Base-by-base conservation (phyloP, 163 green algal species). In the Chlamydomonas reinhardtii region DNA sequence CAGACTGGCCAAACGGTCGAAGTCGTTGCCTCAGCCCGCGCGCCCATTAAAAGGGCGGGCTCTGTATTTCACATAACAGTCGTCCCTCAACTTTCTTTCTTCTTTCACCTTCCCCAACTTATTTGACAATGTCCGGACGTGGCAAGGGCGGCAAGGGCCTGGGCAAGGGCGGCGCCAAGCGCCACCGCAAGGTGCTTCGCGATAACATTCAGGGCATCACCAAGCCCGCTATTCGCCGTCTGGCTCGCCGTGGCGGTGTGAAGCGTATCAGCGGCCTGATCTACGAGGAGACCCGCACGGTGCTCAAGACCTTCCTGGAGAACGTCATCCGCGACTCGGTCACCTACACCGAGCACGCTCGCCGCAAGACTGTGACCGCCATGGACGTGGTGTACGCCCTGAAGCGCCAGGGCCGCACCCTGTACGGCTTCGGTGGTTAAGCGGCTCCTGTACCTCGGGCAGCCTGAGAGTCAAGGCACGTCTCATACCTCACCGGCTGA, bases 191-290 rank as follows among this genome's bases (percentile, higher is more conserved):
- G 94, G 96, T 99, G 34, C 88, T 99, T 54, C 95, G 96, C 85
- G 96, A 98, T 86, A 98, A 98, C 94, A 98, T 98, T 91, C 96
- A 98, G 94, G 95, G 96, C 90, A 98, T 98, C 95, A 98, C 96
- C 88, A 98, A 98, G 95, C 96, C 96, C 69, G 96, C 96, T 82
- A 98, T 98, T 91, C 93, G 96, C 52, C 94, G 96, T 76, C 91
- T 91, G 94, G 96, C 94, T 95, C 97, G 91, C 73, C 94, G 96
- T 91, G 96, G 96, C 84, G 96, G 96, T 84, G 96, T 98, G 48
- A 98, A 98, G 95, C 96, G 93, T 69, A 98, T 98, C 93, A 95
- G 90, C 83, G 97, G 97, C 87, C 95, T 99, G 69, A 99, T 99
- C 94, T 99, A 99, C 92, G 97, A 99, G 94, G 97, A 99, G 95